Evolutionary conservation across 2,329 filamentous ascomycete genomes (phyloP).

Genomic region (Neonectria faginata): DNA sequence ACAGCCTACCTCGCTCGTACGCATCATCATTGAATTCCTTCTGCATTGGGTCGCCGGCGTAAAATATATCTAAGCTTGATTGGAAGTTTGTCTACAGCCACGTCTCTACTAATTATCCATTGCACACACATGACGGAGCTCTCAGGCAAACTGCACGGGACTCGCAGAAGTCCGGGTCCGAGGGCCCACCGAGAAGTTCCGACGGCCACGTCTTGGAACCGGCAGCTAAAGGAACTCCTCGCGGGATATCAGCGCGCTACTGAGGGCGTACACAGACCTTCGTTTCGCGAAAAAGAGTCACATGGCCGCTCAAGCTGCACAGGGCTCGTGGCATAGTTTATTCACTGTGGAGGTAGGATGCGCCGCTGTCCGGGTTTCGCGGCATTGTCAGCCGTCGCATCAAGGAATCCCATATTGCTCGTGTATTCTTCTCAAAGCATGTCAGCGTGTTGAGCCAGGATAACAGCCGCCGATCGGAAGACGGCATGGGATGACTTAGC

Average conservation of each 20-base stretch:
- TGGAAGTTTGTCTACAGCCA: neutral
- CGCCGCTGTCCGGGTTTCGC: neutral
- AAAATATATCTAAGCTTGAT: neutral
- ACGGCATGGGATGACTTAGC: too few relatives aligned
- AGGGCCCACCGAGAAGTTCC: conserved; percentile 16
- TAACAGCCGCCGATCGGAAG: neutral
- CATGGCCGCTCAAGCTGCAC: neutral
- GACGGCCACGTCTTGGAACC: conserved; percentile 14
- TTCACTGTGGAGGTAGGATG: neutral
- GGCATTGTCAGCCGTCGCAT: neutral
- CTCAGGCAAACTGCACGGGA: neutral
- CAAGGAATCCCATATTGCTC: neutral
- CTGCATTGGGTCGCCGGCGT: neutral
- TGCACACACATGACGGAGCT: neutral
- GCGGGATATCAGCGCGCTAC: neutral
- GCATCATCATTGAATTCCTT: neutral
- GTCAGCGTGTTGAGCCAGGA: neutral
- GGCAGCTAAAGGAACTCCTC: neutral
- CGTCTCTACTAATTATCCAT: neutral
- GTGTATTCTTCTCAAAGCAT: neutral
- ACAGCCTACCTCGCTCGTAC: neutral
- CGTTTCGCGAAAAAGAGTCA: neutral
- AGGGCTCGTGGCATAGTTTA: neutral
- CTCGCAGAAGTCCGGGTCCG: neutral
- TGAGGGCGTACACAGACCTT: neutral